Evolutionary conservation across 2,329 filamentous ascomycete genomes (phyloP), one percentile per base, ranked within the genome.

Genomic region (Aschersonia sp.): DNA sequence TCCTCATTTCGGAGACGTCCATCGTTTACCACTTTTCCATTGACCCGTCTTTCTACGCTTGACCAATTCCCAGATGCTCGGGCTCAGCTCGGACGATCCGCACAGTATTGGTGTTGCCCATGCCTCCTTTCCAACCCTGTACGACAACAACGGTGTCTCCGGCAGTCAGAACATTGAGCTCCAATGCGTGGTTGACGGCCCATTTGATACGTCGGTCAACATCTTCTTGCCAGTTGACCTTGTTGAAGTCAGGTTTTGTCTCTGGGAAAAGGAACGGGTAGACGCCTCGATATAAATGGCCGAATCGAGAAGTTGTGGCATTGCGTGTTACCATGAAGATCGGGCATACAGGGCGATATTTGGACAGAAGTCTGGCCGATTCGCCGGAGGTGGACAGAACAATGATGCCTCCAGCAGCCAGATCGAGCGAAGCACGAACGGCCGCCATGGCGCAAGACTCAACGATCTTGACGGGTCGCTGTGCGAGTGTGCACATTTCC

Each of bases 271-370:
- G 76, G 84, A 98, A 98, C 50, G 92, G 92, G 66, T 96, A 98
- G 53, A 98, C 90, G 59, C 92, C 92, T 63, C 92, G 90, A 74
- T 96, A 97, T 66, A 98, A 71, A 68, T 98, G 92, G 56, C 81
- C 85, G 69, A 92, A 97, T 69, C 92, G 79, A 51, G 88, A 85
- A 46, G 92, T 87, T 55, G 78, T 80, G 45, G 80, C 70, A 66
- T 85, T 95, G 60, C 92, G 84, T 55, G 90, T 95, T 54, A 98
- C 86, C 90, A 97, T 97, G 76, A 98, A 90, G 72, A 98, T 96
- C 58, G 92, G 92, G 79, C 90, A 97, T 54, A 97, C 89, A 46
- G 92, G 92, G 62, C 92, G 86, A 75, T 96, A 98, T 76, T 98
- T 98, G 73, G 90, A 94, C 56, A 97, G 76, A 53, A 97, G 82